Conservation (phyloP, 23 red algal genomes). For the Gracilaria domingensis region DNA sequence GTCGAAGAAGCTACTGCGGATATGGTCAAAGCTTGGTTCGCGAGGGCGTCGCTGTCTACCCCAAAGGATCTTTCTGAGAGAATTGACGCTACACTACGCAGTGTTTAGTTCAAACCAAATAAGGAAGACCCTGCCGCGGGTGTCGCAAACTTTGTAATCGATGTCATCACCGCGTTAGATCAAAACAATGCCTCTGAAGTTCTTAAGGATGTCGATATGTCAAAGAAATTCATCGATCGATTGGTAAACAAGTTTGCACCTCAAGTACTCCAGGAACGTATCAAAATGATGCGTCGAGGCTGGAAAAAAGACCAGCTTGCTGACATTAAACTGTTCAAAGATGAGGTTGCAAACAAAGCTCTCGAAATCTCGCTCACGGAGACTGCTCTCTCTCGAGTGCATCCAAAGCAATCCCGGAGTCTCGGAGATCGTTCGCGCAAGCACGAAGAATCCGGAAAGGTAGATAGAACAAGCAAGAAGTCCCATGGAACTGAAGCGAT, state of each 20-base stretch:
- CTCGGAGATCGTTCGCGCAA: neutral
- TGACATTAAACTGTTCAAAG: neutral
- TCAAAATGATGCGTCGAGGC: too few species aligned
- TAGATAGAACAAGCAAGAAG: neutral
- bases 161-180: constrained; percentile 9
- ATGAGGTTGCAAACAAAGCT: neutral
- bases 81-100: neutral
- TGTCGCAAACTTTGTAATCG: constrained; percentile 1
- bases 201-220: neutral
- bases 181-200: constrained; percentile 26
- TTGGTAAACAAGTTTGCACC: too few species aligned
- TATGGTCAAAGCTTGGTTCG: neutral
- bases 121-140: neutral
- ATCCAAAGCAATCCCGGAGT: neutral
- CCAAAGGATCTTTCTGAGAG: too few species aligned
- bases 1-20: neutral
- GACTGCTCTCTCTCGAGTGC: neutral
- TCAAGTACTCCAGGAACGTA: too few species aligned
- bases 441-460: too few species aligned
- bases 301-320: neutral
- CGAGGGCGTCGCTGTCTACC: neutral
- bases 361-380: neutral
- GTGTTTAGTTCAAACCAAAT: neutral
- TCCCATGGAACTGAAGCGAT: too few species aligned
- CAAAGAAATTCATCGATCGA: too few species aligned